A percentile compares a stretch with the other conserved stretches of the same genome.
phyloP scores from a whole-genome alignment of 768 basidiomycete species.

The Naganishia antarctica region DNA sequence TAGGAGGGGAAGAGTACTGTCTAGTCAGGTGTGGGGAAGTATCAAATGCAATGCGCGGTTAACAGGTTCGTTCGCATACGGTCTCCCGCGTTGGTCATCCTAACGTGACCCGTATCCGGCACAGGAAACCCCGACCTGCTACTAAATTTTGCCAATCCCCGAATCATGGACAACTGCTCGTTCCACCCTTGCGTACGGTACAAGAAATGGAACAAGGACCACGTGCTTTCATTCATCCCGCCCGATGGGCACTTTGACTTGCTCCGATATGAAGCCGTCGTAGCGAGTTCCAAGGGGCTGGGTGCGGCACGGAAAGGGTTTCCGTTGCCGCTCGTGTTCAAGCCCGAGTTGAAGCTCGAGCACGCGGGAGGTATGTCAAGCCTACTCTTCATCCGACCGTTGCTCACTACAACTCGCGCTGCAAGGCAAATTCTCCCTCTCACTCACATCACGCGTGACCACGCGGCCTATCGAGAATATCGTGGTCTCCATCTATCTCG shows the following conservation, averaged over 20 bases:
- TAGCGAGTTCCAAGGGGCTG: slow-evolving; percentile 54
- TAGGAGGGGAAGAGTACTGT: slow-evolving; percentile 66
- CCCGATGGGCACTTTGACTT: slow-evolving; percentile 85
- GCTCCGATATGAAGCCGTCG: slow-evolving; percentile 59
- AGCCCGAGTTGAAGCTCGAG: slow-evolving; percentile 46
- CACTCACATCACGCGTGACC: slow-evolving; percentile 37
- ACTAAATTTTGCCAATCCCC: slow-evolving; percentile 69
- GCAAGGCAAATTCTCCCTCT: slow-evolving; percentile 46
- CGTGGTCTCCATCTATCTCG: slow-evolving; percentile 67
- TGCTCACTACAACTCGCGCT: slow-evolving; percentile 53
- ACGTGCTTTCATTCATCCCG: slow-evolving; percentile 79
- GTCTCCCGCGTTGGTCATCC: not conserved
- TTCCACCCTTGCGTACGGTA: slow-evolving; percentile 94
- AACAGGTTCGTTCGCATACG: slow-evolving; percentile 60
- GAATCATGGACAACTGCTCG: slow-evolving; percentile 67
- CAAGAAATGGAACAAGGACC: slow-evolving; percentile 71
- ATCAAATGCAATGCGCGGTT: slow-evolving; percentile 72
- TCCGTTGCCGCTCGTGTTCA: slow-evolving; percentile 34
- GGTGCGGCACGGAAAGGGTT: not conserved
- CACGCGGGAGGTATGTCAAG: slow-evolving; percentile 52
- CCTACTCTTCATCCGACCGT: not conserved
- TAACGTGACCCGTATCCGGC: not conserved
- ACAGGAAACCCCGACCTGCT: slow-evolving; percentile 83
- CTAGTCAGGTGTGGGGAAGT: slow-evolving; percentile 66
- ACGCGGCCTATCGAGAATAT: slow-evolving; percentile 65